These are phyloP conservation scores for Globisporangium uncinulatum DNA, from an alignment of 352 stramenopile species.

Conservation along the genomic window DNA sequence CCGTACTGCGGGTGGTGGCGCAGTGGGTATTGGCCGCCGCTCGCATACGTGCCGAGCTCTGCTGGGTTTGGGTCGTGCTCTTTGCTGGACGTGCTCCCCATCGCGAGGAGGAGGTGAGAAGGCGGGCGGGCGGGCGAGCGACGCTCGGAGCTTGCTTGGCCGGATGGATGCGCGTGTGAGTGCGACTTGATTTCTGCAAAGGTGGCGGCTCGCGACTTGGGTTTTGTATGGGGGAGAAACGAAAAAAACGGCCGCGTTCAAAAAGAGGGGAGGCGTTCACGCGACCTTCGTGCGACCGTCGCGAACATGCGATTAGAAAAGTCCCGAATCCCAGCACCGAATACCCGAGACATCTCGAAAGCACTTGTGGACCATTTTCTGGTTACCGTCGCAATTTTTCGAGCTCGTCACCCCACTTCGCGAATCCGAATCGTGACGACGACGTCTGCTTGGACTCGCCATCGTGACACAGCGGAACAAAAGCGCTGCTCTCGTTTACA, in stretches of 20 bases:
- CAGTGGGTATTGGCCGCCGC: constrained; percentile 43
- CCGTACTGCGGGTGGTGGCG: constrained; percentile 63
- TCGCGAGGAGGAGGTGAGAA: constrained; percentile 10
- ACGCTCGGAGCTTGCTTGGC: neutral
- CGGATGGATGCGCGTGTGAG: neutral
- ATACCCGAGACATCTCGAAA: no score
- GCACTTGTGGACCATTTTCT: no score
- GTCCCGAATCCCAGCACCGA: no score
- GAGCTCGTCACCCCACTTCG: no score
- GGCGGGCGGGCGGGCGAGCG: neutral
- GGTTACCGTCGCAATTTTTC: no score
- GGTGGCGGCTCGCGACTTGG: no score
- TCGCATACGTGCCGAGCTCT: constrained; percentile 59
- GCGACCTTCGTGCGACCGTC: no score
- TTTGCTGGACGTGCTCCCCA: constrained; percentile 84
- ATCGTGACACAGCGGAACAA: neutral
- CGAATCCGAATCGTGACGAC: no score
- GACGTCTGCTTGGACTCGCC: no score
- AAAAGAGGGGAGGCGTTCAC: no score
- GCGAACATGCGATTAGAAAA: no score
- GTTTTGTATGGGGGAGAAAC: neutral
- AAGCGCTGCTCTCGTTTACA: neutral
- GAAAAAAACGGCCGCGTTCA: no score
- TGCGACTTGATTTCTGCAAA: neutral
- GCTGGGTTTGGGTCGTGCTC: constrained; percentile 75